These are phyloP conservation scores for Penicillium herquei DNA, from an alignment of 495 filamentous ascomycete genomes.

Conservation along the genomic window DNA sequence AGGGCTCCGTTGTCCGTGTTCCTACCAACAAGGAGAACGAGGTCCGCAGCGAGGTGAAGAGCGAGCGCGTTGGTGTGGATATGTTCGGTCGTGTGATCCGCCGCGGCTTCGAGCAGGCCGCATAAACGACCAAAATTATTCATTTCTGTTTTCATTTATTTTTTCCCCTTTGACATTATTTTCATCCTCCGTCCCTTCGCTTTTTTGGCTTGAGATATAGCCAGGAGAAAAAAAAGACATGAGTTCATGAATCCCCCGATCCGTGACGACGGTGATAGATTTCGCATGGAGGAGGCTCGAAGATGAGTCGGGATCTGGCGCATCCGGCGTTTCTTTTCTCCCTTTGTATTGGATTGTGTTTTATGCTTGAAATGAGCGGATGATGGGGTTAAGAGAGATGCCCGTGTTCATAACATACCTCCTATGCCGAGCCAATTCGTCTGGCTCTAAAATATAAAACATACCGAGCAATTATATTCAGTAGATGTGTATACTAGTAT, in stretches of 20 bases:
- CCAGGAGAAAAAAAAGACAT: conserved; percentile 25
- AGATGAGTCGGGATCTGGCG: conserved; percentile 35
- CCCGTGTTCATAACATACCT: conserved; percentile 21
- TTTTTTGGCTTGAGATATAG: conserved; percentile 5
- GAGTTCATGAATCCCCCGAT: conserved; percentile 33
- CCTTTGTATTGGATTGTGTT: conserved; percentile 26
- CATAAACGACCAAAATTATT: conserved; percentile 37
- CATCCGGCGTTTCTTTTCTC: conserved; percentile 30
- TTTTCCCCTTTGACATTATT: conserved; percentile 10
- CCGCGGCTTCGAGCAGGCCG: conserved; percentile 87
- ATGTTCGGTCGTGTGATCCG: conserved; percentile 89
- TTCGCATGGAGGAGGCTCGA: conserved; percentile 32
- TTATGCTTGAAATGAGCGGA: conserved; percentile 20
- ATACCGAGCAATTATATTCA: conserved; percentile 1
- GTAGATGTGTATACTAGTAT: background rate
- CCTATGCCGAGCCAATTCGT: conserved; percentile 6
- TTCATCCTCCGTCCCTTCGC: conserved; percentile 19
- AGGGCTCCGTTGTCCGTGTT: conserved; percentile 64
- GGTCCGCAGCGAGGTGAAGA: conserved; percentile 91
- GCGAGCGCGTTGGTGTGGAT: conserved; percentile 75
- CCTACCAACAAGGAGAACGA: conserved; percentile 98
- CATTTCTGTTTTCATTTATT: conserved; percentile 10
- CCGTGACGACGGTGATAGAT: conserved; percentile 31
- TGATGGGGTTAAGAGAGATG: conserved; percentile 13
- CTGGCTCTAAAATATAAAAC: conserved; percentile 13